phyloP scores from a whole-genome alignment of 768 basidiomycete species.

The Erythrobasidium yunnanense region DNA sequence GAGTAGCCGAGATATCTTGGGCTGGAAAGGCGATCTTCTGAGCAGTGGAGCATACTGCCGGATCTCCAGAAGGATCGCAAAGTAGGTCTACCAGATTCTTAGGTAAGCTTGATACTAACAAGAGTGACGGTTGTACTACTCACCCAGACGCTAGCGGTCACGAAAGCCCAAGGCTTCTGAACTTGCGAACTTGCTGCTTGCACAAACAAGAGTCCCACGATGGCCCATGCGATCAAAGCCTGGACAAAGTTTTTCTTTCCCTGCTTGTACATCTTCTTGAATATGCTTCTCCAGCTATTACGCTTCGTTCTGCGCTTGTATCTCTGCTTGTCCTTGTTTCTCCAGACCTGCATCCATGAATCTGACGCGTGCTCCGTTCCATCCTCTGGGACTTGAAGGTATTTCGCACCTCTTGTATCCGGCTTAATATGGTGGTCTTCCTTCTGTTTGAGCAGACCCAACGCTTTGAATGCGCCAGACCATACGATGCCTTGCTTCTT shows the following conservation, averaged over 20 bases:
- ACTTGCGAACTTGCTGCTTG: background rate
- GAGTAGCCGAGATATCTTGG: slow-evolving; percentile 23
- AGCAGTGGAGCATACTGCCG: slow-evolving; percentile 28
- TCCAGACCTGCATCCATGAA: slow-evolving; percentile 21
- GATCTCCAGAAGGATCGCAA: slow-evolving; percentile 14
- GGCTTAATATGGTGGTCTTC: slow-evolving; percentile 24
- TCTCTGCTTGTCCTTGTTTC: background rate
- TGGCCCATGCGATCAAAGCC: slow-evolving; percentile 4
- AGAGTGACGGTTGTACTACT: background rate
- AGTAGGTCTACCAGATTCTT: slow-evolving; percentile 26
- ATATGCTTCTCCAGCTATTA: background rate
- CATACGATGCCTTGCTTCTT: slow-evolving; percentile 23
- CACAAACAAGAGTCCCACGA: background rate
- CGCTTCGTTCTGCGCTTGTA: background rate
- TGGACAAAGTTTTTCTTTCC: slow-evolving; percentile 24
- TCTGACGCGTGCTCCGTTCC: slow-evolving; percentile 6
- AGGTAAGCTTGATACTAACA: background rate
- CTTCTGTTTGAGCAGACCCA: slow-evolving; percentile 16
- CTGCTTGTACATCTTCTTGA: background rate
- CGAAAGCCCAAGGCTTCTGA: background rate
- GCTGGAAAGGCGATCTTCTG: slow-evolving; percentile 22
- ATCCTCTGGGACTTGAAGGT: slow-evolving; percentile 16
- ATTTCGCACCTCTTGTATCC: background rate
- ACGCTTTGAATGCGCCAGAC: slow-evolving; percentile 20
- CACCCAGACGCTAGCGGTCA: slow-evolving; percentile 4